Conservation (phyloP, 2,329 filamentous ascomycete species). For the Canariomyces notabilis region DNA sequence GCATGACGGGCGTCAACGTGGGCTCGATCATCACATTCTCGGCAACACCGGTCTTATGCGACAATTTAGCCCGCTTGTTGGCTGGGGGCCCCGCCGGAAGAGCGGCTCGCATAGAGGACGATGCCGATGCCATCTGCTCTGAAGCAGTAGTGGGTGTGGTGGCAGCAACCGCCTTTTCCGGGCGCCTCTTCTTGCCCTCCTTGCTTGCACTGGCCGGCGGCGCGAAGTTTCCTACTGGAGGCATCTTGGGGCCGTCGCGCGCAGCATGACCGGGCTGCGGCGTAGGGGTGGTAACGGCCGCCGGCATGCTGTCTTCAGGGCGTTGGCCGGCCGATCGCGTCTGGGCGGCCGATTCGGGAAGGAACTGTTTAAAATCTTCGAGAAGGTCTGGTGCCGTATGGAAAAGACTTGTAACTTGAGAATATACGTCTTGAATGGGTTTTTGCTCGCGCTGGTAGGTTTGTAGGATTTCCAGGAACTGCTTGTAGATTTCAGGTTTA, state of each 20-base stretch:
- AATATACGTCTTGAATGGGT: conserved; percentile 96
- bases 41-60: conserved; percentile 54
- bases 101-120: conserved; percentile 33
- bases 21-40: conserved; percentile 68
- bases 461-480: conserved; percentile 95
- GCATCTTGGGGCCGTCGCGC: conserved; percentile 70
- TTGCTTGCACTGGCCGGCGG: conserved; percentile 75
- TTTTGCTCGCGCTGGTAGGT: conserved; percentile 98
- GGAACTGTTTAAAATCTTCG: conserved; percentile 97
- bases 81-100: conserved; percentile 30
- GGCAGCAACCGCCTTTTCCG: conserved; percentile 49
- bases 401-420: conserved; percentile 91
- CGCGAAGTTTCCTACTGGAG: conserved; percentile 91
- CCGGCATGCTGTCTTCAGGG: conserved; percentile 60
- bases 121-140: conserved; percentile 38
- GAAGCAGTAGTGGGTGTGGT: conserved; percentile 40
- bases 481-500: conserved; percentile 97
- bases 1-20: conserved; percentile 80
- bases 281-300: conserved; percentile 46
- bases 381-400: conserved; percentile 88
- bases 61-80: conserved; percentile 68
- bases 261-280: conserved; percentile 47
- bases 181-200: conserved; percentile 81
- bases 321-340: conserved; percentile 55
- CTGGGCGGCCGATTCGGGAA: conserved; percentile 75